Evolutionary conservation across 352 stramenopile genomes (phyloP).

Genomic region (Thalassiosira hispida): DNA sequence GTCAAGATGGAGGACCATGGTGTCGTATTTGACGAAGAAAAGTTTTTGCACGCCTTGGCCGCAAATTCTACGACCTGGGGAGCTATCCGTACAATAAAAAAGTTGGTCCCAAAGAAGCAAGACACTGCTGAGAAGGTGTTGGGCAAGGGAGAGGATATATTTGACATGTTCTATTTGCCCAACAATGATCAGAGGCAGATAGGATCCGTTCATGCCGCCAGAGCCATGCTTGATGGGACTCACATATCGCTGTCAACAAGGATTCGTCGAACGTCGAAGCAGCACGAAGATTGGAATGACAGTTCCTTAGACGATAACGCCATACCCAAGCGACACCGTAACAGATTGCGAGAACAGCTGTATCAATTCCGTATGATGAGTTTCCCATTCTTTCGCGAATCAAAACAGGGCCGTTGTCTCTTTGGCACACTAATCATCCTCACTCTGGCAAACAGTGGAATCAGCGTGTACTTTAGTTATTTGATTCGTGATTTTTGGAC

Average conservation of each 20-base stretch:
- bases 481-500: constrained; percentile 87
- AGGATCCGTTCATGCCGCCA: constrained; percentile 18
- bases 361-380: constrained; percentile 44
- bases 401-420: constrained; percentile 49
- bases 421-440: constrained; percentile 83
- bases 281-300: too few species aligned
- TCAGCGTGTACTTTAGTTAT: constrained; percentile 87
- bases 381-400: constrained; percentile 58
- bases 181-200: constrained; percentile 12
- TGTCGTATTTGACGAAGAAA: constrained; percentile 8
- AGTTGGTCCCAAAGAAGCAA: constrained; percentile 2
- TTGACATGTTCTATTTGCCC: constrained; percentile 25
- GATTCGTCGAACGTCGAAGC: not conserved
- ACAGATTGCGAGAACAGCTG: constrained; percentile 29
- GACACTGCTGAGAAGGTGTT: not conserved
- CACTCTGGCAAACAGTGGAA: constrained; percentile 82
- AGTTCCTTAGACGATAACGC: too few species aligned
- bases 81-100: constrained; percentile 5
- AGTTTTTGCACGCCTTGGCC: constrained; percentile 21
- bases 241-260: not conserved
- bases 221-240: not conserved
- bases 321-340: too few species aligned
- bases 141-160: not conserved
- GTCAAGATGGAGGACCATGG: constrained; percentile 6
- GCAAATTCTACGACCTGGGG: constrained; percentile 15